Evolutionary conservation across 2,329 filamentous ascomycete species (phyloP), one percentile per base, ranked within the genome.

Genomic region (Apiospora sp.): DNA sequence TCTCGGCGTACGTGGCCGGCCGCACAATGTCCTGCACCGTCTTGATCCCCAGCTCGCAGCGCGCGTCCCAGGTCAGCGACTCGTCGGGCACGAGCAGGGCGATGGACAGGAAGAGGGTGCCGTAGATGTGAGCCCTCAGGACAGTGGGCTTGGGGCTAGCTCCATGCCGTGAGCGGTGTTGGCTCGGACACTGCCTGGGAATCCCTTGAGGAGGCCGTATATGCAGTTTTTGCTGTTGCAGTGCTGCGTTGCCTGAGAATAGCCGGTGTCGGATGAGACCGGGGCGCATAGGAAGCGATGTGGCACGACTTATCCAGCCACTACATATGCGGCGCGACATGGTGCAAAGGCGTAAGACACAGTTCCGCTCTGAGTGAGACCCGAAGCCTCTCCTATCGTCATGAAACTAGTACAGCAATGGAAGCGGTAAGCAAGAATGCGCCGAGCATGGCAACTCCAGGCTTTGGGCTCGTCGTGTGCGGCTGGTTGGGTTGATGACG

Each of bases 31-130:
- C 8, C 27, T 74, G 61, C 7, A 77, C 72, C 3, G n/a, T 71
- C 4, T 68, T 22, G 27, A 76, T 34, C 6, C 71, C 76, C 0
- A 72, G 24, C 1, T 44, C 16, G 24, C 44, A 24, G 19, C 74
- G 67, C n/a, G 46, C 41, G 0, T 41, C 16, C 72, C 69, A 75
- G 72, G 71, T 64, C 13, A 76, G n/a, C 7, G 16, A 64, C 14
- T 74, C 73, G 27, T 75, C 72, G 3, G 74, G 69, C 3, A 76
- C 73, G 2, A 78, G 71, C 24, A 75, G 70, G 3, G 49, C 74
- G 46, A 78, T 73, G 10, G 75, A 75, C 43, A 74, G 58, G 68
- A 64, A 77, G 27, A 77, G 72, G 16, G 74, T 69, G 67, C 72
- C 73, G 69, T 76, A 75, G 24, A 77, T 73, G 22, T 71, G 22